phyloP scores from a whole-genome alignment of 139 green algal species.

The Chlamydomonas sp. region DNA sequence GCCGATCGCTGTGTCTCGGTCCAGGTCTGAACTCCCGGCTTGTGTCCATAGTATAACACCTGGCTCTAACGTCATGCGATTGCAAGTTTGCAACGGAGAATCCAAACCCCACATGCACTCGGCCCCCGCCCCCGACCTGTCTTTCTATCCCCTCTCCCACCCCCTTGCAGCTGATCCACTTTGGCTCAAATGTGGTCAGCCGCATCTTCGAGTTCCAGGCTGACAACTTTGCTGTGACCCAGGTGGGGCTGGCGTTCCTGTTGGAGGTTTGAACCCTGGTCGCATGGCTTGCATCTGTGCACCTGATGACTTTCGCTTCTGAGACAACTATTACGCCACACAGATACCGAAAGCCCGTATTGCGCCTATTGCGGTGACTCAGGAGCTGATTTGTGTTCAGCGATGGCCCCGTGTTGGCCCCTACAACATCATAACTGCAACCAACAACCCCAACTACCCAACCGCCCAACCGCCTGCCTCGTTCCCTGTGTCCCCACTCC shows the following conservation, averaged over 20 bases:
- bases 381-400: not conserved
- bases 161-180: conserved; percentile 70
- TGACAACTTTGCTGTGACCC: conserved; percentile 81
- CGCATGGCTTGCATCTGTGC: too few species aligned
- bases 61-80: not conserved
- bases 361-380: not conserved
- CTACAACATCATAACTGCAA: too few species aligned
- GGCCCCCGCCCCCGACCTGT: not conserved
- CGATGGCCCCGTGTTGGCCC: not conserved
- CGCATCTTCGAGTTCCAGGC: conserved; percentile 93
- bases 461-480: too few species aligned
- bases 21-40: too few species aligned
- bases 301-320: too few species aligned
- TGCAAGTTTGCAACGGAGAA: not conserved
- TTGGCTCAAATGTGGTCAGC: conserved; percentile 78
- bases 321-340: too few species aligned
- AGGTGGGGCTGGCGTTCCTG: too few species aligned
- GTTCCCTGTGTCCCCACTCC: not conserved
- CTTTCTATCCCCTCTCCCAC: not conserved
- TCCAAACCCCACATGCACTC: not conserved
- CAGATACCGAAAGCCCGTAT: too few species aligned
- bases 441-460: too few species aligned
- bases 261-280: too few species aligned
- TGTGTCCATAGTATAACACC: too few species aligned
- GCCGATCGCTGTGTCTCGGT: too few species aligned